These are phyloP conservation scores for Kalmusia sp. DNA, from an alignment of 2,329 filamentous ascomycete genomes.

Conservation along the genomic window DNA sequence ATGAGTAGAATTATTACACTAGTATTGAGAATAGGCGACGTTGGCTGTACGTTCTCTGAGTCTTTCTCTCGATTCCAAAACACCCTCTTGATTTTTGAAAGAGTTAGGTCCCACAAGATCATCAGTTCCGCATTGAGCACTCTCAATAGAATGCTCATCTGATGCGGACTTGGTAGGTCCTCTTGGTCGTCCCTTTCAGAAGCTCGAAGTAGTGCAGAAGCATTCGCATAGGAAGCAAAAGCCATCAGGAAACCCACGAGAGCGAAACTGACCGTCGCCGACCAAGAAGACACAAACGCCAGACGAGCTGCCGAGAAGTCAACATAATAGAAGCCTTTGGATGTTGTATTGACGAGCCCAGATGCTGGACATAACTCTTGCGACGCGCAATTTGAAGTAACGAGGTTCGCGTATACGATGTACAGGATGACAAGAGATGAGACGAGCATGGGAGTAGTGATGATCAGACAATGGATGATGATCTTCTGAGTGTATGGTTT, in stretches of 20 bases:
- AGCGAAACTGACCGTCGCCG: constrained; percentile 20
- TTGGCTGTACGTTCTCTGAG: background rate
- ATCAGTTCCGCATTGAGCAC: constrained; percentile 21
- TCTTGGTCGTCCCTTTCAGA: constrained; percentile 8
- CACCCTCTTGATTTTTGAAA: constrained; percentile 3
- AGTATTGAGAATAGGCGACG: constrained; percentile 7
- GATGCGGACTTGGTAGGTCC: constrained; percentile 14
- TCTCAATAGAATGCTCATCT: constrained; percentile 15
- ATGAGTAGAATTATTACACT: constrained; percentile 9
- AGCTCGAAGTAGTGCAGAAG: constrained; percentile 7
- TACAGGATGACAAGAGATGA: constrained; percentile 12
- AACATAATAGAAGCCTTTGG: constrained; percentile 12
- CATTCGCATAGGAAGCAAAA: constrained; percentile 14
- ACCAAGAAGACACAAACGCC: constrained; percentile 20
- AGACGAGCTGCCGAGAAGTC: constrained; percentile 18
- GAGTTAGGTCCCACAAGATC: constrained; percentile 10
- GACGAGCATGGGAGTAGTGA: constrained; percentile 13
- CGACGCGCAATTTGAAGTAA: constrained; percentile 9
- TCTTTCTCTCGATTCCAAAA: constrained; percentile 12
- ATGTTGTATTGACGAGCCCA: constrained; percentile 5
- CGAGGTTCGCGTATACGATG: constrained; percentile 11
- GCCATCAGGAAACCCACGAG: constrained; percentile 18
- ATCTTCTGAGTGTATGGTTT: constrained; percentile 8
- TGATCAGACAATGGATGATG: constrained; percentile 11
- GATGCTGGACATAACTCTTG: constrained; percentile 15